A percentile compares a stretch with the other conserved stretches of the same genome.
Conservation (phyloP, 2,329 filamentous ascomycete genomes). For the Colletotrichum trifolii region DNA sequence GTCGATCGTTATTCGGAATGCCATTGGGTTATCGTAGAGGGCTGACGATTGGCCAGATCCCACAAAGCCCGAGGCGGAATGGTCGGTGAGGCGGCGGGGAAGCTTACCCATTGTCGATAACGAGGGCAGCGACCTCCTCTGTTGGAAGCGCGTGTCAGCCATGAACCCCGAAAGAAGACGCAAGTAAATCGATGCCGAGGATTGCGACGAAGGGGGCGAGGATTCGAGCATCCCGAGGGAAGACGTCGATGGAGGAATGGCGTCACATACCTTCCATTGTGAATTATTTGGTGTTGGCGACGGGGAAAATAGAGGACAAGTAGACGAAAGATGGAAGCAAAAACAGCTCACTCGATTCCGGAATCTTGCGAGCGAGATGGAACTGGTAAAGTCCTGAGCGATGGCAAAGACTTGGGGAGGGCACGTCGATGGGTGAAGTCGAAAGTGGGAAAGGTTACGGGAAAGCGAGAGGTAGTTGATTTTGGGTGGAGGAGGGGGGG, state of each 20-base stretch:
- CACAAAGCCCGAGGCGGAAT: conserved; percentile 38
- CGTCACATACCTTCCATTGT: conserved; percentile 40
- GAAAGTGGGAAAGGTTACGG: conserved; percentile 39
- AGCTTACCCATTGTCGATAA: conserved; percentile 99
- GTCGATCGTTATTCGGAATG: conserved; percentile 25
- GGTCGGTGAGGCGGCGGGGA: conserved; percentile 51
- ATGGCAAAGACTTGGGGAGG: conserved; percentile 37
- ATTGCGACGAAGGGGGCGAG: conserved; percentile 26
- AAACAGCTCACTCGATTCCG: conserved; percentile 38
- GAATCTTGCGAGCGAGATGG: conserved; percentile 37
- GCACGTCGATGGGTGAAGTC: conserved; percentile 38
- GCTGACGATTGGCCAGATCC: conserved; percentile 17
- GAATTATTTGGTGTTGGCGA: conserved; percentile 39
- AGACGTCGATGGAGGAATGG: conserved; percentile 22
- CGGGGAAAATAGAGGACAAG: conserved; percentile 26
- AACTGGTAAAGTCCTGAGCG: conserved; percentile 36
- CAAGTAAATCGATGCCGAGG: conserved; percentile 14
- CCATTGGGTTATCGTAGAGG: conserved; percentile 33
- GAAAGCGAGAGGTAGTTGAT: conserved; percentile 36
- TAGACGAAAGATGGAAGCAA: conserved; percentile 26
- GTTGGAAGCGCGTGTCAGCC: conserved; percentile 60
- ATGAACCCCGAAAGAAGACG: conserved; percentile 30
- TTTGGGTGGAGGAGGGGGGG: conserved; percentile 39
- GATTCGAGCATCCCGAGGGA: conserved; percentile 17
- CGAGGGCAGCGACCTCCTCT: conserved; percentile 99